These are phyloP conservation scores for Sclerotinia spermophila DNA, from an alignment of 2,329 filamentous ascomycete genomes.

Conservation along the genomic window DNA sequence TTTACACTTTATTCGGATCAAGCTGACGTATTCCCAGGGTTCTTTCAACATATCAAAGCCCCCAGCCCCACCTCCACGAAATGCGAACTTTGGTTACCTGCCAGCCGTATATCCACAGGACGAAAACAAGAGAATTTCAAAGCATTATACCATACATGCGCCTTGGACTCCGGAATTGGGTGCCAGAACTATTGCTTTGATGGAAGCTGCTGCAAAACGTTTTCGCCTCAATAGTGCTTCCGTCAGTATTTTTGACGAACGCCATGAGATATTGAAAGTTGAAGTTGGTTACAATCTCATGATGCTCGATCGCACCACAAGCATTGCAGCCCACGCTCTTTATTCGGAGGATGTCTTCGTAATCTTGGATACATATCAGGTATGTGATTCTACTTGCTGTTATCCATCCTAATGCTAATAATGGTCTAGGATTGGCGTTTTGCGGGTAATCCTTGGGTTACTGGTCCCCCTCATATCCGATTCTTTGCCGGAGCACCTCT, in stretches of 20 bases:
- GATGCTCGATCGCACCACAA: constrained; percentile 32
- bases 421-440: constrained; percentile 40
- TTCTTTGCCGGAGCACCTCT: constrained; percentile 41
- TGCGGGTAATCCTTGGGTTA: constrained; percentile 35
- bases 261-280: constrained; percentile 36
- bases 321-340: constrained; percentile 40
- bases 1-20: neutral
- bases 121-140: constrained; percentile 31
- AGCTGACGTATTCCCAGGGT: constrained; percentile 31
- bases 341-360: constrained; percentile 37
- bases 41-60: constrained; percentile 37
- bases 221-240: constrained; percentile 34
- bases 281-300: constrained; percentile 34
- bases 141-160: constrained; percentile 28
- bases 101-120: constrained; percentile 33
- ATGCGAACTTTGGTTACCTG: constrained; percentile 32
- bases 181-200: constrained; percentile 26
- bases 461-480: constrained; percentile 32
- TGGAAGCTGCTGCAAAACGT: constrained; percentile 31
- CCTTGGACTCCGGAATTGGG: constrained; percentile 28
- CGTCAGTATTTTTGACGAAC: constrained; percentile 38
- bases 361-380: constrained; percentile 37
- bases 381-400: constrained; percentile 22
- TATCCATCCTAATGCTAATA: constrained; percentile 10
- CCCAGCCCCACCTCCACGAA: constrained; percentile 35